These are phyloP conservation scores for Allium cepa DNA, from an alignment of 106 monocot genomes.

Conservation along the genomic window DNA sequence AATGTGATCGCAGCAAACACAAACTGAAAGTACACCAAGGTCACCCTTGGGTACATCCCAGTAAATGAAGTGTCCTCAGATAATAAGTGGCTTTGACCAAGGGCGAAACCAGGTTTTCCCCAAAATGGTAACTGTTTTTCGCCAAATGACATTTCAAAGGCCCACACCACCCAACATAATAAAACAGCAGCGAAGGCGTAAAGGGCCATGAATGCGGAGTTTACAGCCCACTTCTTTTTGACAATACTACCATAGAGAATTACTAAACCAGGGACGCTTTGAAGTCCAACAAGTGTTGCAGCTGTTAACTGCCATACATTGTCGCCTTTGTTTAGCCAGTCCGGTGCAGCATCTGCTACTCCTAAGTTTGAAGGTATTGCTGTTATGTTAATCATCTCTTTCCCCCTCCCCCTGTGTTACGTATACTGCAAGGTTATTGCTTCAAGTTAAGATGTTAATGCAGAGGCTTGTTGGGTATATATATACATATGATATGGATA, in stretches of 20 bases:
- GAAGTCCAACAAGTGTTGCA: constrained; percentile 34
- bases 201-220: constrained; percentile 56
- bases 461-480: too few relatives aligned
- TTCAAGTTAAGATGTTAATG: too few relatives aligned
- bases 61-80: background rate
- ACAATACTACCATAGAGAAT: constrained; percentile 38
- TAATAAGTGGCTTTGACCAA: constrained; percentile 41
- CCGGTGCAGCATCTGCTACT: constrained; percentile 1
- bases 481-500: too few relatives aligned
- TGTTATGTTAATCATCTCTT: background rate
- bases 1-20: constrained; percentile 11
- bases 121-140: constrained; percentile 52
- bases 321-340: constrained; percentile 45
- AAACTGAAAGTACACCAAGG: constrained; percentile 12
- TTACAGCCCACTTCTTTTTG: constrained; percentile 42
- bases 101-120: constrained; percentile 43
- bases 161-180: constrained; percentile 56
- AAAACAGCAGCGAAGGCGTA: constrained; percentile 53
- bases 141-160: constrained; percentile 63
- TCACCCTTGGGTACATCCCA: constrained; percentile 1
- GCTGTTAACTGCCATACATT: constrained; percentile 36
- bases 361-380: constrained; percentile 2
- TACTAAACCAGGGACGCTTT: constrained; percentile 29
- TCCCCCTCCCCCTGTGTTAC: too few relatives aligned
- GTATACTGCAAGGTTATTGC: too few relatives aligned